Evolutionary conservation across 441 rosid species (phyloP).

Genomic region (Erodium moschatum): DNA sequence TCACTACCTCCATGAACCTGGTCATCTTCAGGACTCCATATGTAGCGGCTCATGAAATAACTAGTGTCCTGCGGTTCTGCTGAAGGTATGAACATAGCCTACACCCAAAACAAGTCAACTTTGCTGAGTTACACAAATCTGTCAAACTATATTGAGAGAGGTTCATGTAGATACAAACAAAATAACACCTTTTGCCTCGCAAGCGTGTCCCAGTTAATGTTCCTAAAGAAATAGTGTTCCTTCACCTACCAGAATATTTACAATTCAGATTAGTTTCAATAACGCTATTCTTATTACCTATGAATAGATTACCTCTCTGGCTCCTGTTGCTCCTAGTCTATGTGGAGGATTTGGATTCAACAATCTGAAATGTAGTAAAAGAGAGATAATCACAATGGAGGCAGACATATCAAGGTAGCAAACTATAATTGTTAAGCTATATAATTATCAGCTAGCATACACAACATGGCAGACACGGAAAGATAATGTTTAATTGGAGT

Average conservation of each 20-base stretch:
- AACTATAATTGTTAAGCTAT: not conserved
- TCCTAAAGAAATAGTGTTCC: conserved; percentile 69
- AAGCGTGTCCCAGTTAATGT: conserved; percentile 90
- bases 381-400: not conserved
- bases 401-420: not conserved
- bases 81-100: conserved; percentile 95
- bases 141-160: not conserved
- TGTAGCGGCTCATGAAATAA: conserved; percentile 86
- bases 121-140: conserved; percentile 10
- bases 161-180: not conserved
- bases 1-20: conserved; percentile 74
- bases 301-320: conserved; percentile 56
- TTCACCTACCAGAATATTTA: conserved; percentile 50
- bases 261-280: conserved; percentile 22
- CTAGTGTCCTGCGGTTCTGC: conserved; percentile 81
- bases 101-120: conserved; percentile 20
- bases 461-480: not conserved
- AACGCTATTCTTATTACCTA: not conserved
- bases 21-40: conserved; percentile 86
- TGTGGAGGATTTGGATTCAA: conserved; percentile 75
- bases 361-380: conserved; percentile 42
- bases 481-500: too few species aligned
- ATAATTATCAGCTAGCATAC: not conserved
- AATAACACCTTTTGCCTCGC: conserved; percentile 78
- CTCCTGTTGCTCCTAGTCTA: conserved; percentile 88